These are phyloP conservation scores for Furcasterigmium furcatum DNA, from an alignment of 2,329 filamentous ascomycete species.

Conservation along the genomic window DNA sequence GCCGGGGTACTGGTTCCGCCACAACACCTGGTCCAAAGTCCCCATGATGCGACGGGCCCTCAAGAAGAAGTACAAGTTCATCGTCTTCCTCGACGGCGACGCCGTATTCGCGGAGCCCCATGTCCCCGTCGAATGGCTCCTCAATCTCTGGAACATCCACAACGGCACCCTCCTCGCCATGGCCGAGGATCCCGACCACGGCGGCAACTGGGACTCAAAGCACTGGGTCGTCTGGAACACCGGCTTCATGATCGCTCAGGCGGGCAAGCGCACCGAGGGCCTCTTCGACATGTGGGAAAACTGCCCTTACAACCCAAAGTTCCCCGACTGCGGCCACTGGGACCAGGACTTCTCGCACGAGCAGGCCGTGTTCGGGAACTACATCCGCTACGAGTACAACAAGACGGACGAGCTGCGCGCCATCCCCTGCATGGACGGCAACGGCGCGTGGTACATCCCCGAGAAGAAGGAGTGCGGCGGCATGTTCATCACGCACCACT, in stretches of 20 bases:
- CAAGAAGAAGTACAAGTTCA: constrained; percentile 32
- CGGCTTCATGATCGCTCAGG: constrained; percentile 38
- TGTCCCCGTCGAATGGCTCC: constrained; percentile 43
- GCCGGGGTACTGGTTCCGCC: constrained; percentile 33
- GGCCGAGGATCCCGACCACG: constrained; percentile 36
- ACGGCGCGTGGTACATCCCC: constrained; percentile 16
- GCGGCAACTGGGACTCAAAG: constrained; percentile 30
- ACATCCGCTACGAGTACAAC: constrained; percentile 21
- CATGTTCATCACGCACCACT: constrained; percentile 20
- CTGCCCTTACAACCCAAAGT: constrained; percentile 13
- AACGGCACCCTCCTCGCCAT: constrained; percentile 37
- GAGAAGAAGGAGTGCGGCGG: constrained; percentile 15
- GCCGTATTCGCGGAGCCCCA: constrained; percentile 35
- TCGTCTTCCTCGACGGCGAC: constrained; percentile 42
- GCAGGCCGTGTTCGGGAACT: constrained; percentile 20
- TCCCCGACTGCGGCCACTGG: constrained; percentile 16
- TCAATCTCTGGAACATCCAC: constrained; percentile 41
- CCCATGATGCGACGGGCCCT: constrained; percentile 33
- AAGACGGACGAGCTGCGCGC: constrained; percentile 12
- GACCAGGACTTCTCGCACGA: constrained; percentile 20
- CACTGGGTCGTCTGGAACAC: constrained; percentile 33
- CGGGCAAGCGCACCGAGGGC: constrained; percentile 10
- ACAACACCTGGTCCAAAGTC: constrained; percentile 44
- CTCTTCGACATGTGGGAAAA: constrained; percentile 8
- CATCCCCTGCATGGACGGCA: constrained; percentile 19